Evolutionary conservation across 2,329 filamentous ascomycete species (phyloP).

Genomic region (Ophiobolus disseminans): DNA sequence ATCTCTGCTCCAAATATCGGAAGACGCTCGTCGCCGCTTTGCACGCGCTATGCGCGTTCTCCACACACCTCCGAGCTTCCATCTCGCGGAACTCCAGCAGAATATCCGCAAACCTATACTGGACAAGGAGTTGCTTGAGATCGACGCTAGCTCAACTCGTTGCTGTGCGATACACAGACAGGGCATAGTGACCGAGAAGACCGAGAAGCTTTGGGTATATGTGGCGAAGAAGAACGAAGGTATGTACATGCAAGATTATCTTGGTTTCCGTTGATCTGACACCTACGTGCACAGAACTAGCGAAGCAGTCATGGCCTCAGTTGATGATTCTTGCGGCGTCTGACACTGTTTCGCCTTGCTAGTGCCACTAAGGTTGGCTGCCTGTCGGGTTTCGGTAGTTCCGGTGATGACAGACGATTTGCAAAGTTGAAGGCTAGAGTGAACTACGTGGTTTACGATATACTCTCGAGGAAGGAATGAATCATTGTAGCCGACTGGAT

Average conservation of each 20-base stretch:
- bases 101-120: not conserved
- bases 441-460: no score
- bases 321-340: slow-evolving; percentile 6
- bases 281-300: slow-evolving; percentile 4
- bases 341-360: not conserved
- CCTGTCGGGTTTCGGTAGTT: no score
- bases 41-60: slow-evolving; percentile 7
- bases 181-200: no score
- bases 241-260: not conserved
- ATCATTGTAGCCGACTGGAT: no score
- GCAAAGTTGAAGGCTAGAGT: no score
- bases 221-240: slow-evolving; percentile 2
- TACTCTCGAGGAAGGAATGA: no score
- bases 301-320: slow-evolving; percentile 9
- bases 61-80: not conserved
- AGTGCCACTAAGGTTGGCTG: no score
- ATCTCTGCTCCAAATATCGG: not conserved
- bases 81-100: slow-evolving; percentile 8
- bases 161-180: not conserved
- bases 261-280: no score
- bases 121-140: not conserved
- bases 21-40: slow-evolving; percentile 6
- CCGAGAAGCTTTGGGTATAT: not conserved
- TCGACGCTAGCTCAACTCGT: not conserved
- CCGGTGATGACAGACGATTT: no score